Conservation (phyloP, 73 alveolate genomes). For the Stentor roeselii region DNA sequence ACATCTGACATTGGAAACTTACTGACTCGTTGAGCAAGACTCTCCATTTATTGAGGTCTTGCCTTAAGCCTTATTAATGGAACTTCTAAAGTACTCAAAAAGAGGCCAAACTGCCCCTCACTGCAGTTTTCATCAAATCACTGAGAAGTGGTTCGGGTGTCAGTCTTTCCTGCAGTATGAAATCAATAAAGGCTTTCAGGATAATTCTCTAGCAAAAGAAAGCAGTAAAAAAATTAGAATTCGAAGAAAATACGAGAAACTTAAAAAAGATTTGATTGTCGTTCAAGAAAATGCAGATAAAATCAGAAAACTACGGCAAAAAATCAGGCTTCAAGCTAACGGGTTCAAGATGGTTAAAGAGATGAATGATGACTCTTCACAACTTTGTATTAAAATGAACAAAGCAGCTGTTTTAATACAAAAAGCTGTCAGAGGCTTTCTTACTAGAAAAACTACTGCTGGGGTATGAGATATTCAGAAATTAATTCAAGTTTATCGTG, state of each 20-base stretch:
- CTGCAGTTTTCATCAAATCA: too few relatives aligned
- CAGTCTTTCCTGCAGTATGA: background rate
- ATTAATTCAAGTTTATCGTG: background rate
- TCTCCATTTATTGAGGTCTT: too few relatives aligned
- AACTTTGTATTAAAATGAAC: background rate
- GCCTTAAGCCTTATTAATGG: too few relatives aligned
- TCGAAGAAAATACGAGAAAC: background rate
- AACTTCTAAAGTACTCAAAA: background rate
- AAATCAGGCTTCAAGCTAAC: background rate
- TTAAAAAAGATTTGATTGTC: background rate
- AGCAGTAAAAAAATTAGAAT: background rate
- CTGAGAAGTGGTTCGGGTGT: background rate
- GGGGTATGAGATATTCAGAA: background rate
- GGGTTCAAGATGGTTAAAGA: too few relatives aligned
- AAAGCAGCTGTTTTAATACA: background rate
- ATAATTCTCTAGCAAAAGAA: background rate
- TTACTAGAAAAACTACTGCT: background rate
- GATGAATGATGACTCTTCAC: background rate
- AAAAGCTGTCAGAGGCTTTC: background rate
- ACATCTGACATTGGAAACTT: slow-evolving; percentile 17
- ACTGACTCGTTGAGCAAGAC: background rate
- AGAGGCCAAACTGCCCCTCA: background rate
- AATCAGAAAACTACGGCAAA: too few relatives aligned
- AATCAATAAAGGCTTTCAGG: background rate
- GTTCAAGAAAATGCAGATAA: background rate